A percentile compares a stretch with the other conserved stretches of the same genome.
These are phyloP conservation scores for Jatropha multifida DNA, from an alignment of 441 rosid species.

Conservation along the genomic window DNA sequence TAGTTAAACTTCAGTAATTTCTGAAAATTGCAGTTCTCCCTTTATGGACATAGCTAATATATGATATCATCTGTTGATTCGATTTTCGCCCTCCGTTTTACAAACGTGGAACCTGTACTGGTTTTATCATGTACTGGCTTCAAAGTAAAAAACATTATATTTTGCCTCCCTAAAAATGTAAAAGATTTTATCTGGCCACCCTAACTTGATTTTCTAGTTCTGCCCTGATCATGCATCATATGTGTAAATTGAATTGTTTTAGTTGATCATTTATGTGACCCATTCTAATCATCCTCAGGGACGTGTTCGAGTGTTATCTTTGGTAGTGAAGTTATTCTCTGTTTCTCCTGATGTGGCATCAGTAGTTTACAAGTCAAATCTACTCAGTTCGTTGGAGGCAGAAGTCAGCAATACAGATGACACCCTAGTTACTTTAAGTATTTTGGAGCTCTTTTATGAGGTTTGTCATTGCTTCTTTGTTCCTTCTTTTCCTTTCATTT, in stretches of 20 bases:
- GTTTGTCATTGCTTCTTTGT: slow-evolving; percentile 36
- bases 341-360: slow-evolving; percentile 69
- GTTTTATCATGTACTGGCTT: neutral
- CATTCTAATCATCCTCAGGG: slow-evolving; percentile 50
- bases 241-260: neutral
- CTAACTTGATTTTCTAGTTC: too few species aligned
- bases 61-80: neutral
- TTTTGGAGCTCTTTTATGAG: slow-evolving; percentile 85
- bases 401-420: slow-evolving; percentile 64
- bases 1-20: neutral
- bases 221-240: too few species aligned
- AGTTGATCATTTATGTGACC: neutral
- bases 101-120: neutral
- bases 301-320: slow-evolving; percentile 66
- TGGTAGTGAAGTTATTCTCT: slow-evolving; percentile 89
- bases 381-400: slow-evolving; percentile 70
- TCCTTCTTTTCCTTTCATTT: neutral
- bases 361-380: slow-evolving; percentile 50
- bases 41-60: neutral
- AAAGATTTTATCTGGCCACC: too few species aligned
- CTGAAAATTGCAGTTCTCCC: neutral
- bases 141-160: too few species aligned
- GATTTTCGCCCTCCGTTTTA: too few species aligned
- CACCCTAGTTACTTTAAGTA: slow-evolving; percentile 58
- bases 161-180: too few species aligned